Percentiles rank a stretch among this genome's conserved stretches.
Conservation (phyloP, 345 rosid genomes). For the Triadica sebifera region DNA sequence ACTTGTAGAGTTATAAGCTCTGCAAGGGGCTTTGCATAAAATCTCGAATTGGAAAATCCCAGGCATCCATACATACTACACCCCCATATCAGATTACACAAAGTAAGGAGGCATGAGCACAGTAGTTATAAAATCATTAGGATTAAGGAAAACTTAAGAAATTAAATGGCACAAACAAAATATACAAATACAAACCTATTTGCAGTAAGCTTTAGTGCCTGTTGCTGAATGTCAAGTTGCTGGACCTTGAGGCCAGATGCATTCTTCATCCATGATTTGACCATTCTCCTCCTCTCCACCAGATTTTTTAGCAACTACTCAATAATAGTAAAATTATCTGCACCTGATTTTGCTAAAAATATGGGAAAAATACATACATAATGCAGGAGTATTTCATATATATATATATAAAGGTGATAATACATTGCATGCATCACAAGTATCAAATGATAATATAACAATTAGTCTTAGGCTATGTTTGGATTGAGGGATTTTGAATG, state of each 20-base stretch:
- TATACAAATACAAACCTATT: slow-evolving; percentile 59
- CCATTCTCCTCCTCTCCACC: slow-evolving; percentile 86
- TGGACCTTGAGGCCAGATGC: slow-evolving; percentile 78
- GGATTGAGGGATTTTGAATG: too few relatives aligned
- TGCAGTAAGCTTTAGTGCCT: slow-evolving; percentile 95
- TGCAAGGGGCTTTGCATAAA: slow-evolving; percentile 97
- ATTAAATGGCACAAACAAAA: slow-evolving; percentile 9
- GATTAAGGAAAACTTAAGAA: slow-evolving; percentile 4
- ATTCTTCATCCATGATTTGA: slow-evolving; percentile 74
- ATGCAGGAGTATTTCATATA: background rate
- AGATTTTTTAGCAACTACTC: slow-evolving; percentile 80
- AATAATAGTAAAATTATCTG: slow-evolving; percentile 21
- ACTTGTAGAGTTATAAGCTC: slow-evolving; percentile 93
- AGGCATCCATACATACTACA: slow-evolving; percentile 99
- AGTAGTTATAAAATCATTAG: background rate
- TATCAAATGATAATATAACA: slow-evolving; percentile 9
- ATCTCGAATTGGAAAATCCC: slow-evolving; percentile 96
- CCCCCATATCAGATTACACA: slow-evolving; percentile 8
- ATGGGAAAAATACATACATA: slow-evolving; percentile 2
- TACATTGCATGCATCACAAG: background rate
- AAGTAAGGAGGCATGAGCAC: slow-evolving; percentile 9
- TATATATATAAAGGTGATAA: background rate
- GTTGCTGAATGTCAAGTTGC: slow-evolving; percentile 97
- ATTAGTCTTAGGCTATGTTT: too few relatives aligned
- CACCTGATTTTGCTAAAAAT: too few relatives aligned